Evolutionary conservation across 1,284 basidiomycete genomes (phyloP), one percentile per base, ranked within the genome.

Genomic region (Pascua sp.): DNA sequence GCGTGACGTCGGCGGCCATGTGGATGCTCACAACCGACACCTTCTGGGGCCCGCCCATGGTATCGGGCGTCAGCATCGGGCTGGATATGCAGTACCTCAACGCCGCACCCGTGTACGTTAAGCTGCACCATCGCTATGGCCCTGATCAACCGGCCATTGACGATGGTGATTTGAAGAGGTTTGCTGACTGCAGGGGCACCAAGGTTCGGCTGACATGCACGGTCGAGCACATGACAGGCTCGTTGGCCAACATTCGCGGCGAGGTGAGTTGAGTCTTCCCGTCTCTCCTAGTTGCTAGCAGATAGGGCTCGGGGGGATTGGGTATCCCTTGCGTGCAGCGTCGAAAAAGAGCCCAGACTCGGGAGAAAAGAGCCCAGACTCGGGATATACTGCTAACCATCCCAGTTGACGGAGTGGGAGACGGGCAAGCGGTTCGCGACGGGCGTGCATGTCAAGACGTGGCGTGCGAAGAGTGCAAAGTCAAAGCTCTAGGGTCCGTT

Each of bases 31-130:
- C 56, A 8, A 69, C 70, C 15, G 65, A 67, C 3, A 63, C 53
- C 11, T 75, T 73, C 57, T 75, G 73, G 73, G 70, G 68, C 40
- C 56, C 57, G 42, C 73, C 71, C 2, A 68, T 71, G 64, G 49
- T 68, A 4, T 53, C 60, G 0, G 73, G 73, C 24, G 70, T 73
- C 2, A 63, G 64, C 11, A 45, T 71, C 10, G 54, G 62, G 11
- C 58, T 75, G 17, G 65, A 73, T 50, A 61, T 66, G 45, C 57
- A 64, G 46, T 73, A 69, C 51, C 58, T 65, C 46, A 64, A 70
- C 49, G 61, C 71, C 5, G 55, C 51, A 5, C 57, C 51, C 12
- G 41, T 44, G 55, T 56, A 43, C 17, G 55, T 53, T 8, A 15
- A 38, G 24, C 5, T 36, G 40, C n/a, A n/a, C n/a, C n/a, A n/a